Evolutionary conservation across 1,284 basidiomycete genomes (phyloP), one percentile per base, ranked within the genome.

Genomic region (Sanghuangporus weigelae): DNA sequence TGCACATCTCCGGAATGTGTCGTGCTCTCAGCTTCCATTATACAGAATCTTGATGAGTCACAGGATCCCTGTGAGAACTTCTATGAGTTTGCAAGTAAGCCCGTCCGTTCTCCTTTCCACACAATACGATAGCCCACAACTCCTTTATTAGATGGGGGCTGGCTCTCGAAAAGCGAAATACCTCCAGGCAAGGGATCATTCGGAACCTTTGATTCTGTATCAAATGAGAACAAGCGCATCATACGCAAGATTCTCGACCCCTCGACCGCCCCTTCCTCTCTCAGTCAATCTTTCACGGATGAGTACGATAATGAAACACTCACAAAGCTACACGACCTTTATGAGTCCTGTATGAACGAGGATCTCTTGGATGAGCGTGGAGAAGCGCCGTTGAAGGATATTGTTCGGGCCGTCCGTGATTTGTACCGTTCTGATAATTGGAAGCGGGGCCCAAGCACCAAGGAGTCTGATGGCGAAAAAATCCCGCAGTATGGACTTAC

Each of bases 31-130:
- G 90, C 93, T 2, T 84, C 87, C 1, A 90, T 99, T 64, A 78
- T 98, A 31, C 84, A 87, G 26, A 86, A 87, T 2, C 78, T 99
- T 55, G 95, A 99, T 73, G 82, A 83, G 12, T 80, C 87, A 3
- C 82, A 91, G 68, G 93, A 98, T 73, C 96, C 96, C 0, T 99
- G 96, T 76, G 92, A 98, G 69, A 90, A 96, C 76, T 98, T 98
- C 73, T 98, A 96, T 73, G 84, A 90, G 67, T 99, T 90, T 76
- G 86, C 93, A 16, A 93, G 92, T 93, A 70, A 71, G 87, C 81
- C 12, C 10, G 16, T 46, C 12, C 16, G 57, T 23, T 48, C 31
- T 63, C 38, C 49, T 62, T 59, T 49, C 56, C 46, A 53, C 26
- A 36, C 50, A 50, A 64, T 60, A 36, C 42, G 12, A 5, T 44